Conservation (phyloP, 1,284 basidiomycete species). For the Singerocomus inundabilis region DNA sequence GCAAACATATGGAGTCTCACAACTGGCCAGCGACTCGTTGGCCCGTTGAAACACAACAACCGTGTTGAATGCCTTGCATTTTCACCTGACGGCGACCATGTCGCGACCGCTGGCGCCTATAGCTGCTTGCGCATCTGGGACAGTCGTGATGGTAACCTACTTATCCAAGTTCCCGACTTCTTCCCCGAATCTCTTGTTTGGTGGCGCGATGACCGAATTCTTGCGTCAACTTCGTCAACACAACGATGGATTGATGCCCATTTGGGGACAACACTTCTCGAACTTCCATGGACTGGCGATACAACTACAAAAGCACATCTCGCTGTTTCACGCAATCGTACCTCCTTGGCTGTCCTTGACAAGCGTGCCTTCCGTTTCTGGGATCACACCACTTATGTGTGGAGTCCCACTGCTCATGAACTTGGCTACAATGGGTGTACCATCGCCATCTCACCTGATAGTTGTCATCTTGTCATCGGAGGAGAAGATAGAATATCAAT, state of each 20-base stretch:
- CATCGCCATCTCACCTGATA: slow-evolving; percentile 13
- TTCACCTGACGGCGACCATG: slow-evolving; percentile 20
- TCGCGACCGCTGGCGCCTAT: slow-evolving; percentile 19
- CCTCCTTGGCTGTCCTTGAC: slow-evolving; percentile 7
- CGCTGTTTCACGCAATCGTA: slow-evolving; percentile 12
- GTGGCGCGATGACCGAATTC: slow-evolving; percentile 20
- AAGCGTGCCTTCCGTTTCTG: slow-evolving; percentile 6
- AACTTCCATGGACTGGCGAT: slow-evolving; percentile 6
- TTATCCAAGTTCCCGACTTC: slow-evolving; percentile 9
- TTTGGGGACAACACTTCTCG: slow-evolving; percentile 13
- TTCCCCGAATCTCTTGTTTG: slow-evolving; percentile 19
- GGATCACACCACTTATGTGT: slow-evolving; percentile 8
- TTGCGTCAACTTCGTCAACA: slow-evolving; percentile 12
- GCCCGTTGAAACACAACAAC: slow-evolving; percentile 17
- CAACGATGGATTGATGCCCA: slow-evolving; percentile 13
- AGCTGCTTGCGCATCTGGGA: slow-evolving; percentile 19
- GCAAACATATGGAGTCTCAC: slow-evolving; percentile 16
- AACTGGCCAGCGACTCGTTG: slow-evolving; percentile 18
- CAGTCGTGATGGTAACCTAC: slow-evolving; percentile 9
- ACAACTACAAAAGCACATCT: slow-evolving; percentile 3
- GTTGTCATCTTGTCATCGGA: slow-evolving; percentile 7
- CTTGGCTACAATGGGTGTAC: slow-evolving; percentile 6
- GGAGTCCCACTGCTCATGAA: background rate
- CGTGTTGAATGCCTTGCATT: slow-evolving; percentile 16
- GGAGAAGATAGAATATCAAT: slow-evolving; percentile 17